phyloP scores from a whole-genome alignment of 2,329 filamentous ascomycete genomes.

The Akanthomyces dipterigenus region DNA sequence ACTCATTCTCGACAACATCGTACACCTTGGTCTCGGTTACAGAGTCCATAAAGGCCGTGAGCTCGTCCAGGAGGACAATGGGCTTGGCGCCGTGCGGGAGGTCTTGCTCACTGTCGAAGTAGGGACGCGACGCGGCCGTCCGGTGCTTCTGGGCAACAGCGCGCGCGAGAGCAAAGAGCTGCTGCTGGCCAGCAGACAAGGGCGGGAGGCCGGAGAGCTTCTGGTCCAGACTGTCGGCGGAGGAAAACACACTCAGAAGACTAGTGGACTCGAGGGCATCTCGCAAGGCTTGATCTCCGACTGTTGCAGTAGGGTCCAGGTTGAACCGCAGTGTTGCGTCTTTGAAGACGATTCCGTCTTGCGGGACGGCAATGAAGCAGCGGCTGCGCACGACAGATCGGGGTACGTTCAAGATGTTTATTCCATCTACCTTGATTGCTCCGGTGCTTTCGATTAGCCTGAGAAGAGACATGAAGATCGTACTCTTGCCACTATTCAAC shows the following conservation, averaged over 20 bases:
- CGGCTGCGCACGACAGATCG: slow-evolving; percentile 21
- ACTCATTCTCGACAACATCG: slow-evolving; percentile 22
- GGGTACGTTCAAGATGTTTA: slow-evolving; percentile 19
- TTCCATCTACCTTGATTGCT: slow-evolving; percentile 23
- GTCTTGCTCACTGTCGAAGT: not conserved
- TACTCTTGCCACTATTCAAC: slow-evolving; percentile 21
- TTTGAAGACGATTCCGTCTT: slow-evolving; percentile 21
- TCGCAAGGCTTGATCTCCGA: slow-evolving; percentile 6
- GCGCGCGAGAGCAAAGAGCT: slow-evolving; percentile 27
- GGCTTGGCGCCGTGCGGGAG: slow-evolving; percentile 18
- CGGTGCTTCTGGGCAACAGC: slow-evolving; percentile 21
- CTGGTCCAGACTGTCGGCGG: slow-evolving; percentile 18
- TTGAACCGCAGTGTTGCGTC: slow-evolving; percentile 17
- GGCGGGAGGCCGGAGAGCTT: slow-evolving; percentile 20
- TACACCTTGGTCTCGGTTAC: slow-evolving; percentile 26
- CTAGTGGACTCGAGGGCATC: slow-evolving; percentile 11
- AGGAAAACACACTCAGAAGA: slow-evolving; percentile 12
- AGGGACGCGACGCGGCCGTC: slow-evolving; percentile 7
- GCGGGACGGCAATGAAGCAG: slow-evolving; percentile 25
- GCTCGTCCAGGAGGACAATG: slow-evolving; percentile 27
- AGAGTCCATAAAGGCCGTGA: slow-evolving; percentile 26
- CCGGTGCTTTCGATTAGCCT: slow-evolving; percentile 18
- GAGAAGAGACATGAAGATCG: slow-evolving; percentile 16
- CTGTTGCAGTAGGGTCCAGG: slow-evolving; percentile 15
- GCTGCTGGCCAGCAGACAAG: slow-evolving; percentile 27